Conservation (phyloP, 352 stramenopile genomes). For the Phytophthora tentaculata region DNA sequence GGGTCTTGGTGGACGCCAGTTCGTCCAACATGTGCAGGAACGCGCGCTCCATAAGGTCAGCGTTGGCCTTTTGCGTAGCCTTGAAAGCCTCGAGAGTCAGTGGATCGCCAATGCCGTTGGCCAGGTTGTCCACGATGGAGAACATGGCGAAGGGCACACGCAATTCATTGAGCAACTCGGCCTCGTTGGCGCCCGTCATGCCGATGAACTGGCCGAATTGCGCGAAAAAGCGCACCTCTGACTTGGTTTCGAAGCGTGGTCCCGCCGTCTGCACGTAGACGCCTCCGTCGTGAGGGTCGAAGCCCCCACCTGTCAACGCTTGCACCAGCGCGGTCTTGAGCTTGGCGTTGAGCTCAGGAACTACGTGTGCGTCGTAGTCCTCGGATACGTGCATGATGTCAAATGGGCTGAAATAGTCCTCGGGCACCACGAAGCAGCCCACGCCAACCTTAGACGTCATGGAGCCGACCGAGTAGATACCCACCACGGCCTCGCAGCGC, state of each 20-base stretch:
- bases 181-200: slow-evolving; percentile 91
- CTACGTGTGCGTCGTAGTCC: slow-evolving; percentile 86
- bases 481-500: slow-evolving; percentile 72
- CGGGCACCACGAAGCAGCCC: slow-evolving; percentile 68
- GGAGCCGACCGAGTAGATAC: slow-evolving; percentile 90
- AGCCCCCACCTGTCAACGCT: slow-evolving; percentile 48
- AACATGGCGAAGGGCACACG: slow-evolving; percentile 87
- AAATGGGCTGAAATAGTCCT: slow-evolving; percentile 92
- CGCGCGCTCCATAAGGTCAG: slow-evolving; percentile 67
- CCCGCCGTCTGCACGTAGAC: slow-evolving; percentile 89
- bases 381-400: slow-evolving; percentile 85
- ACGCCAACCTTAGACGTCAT: slow-evolving; percentile 54
- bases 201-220: slow-evolving; percentile 88
- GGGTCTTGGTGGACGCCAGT: slow-evolving; percentile 40
- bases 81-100: slow-evolving; percentile 87
- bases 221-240: slow-evolving; percentile 89
- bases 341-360: slow-evolving; percentile 62
- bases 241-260: slow-evolving; percentile 91
- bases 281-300: slow-evolving; percentile 72
- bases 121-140: slow-evolving; percentile 89
- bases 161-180: slow-evolving; percentile 86
- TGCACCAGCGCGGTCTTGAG: slow-evolving; percentile 59
- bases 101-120: slow-evolving; percentile 82
- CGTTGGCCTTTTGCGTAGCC: slow-evolving; percentile 76
- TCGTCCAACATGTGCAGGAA: slow-evolving; percentile 66